A percentile compares a stretch with the other conserved stretches of the same genome.
phyloP scores from a whole-genome alignment of 495 filamentous ascomycete genomes.

The Penicillium mononematosum region DNA sequence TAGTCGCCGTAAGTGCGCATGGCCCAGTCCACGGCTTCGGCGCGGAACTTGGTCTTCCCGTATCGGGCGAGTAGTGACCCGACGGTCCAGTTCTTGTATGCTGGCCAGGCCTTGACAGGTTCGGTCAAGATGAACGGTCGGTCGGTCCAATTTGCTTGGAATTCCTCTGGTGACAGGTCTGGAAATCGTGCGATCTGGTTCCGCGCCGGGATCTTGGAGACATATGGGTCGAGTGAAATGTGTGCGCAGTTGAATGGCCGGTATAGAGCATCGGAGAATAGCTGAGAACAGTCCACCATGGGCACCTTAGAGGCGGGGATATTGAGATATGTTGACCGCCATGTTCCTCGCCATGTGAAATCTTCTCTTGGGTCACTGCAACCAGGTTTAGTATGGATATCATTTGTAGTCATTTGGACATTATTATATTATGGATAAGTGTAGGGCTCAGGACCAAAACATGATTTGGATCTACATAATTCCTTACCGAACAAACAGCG shows the following conservation, averaged over 20 bases:
- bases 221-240: constrained; percentile 63
- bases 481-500: constrained; percentile 79
- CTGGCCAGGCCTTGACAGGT: constrained; percentile 82
- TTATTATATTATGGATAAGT: neutral
- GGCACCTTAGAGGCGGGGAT: constrained; percentile 58
- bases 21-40: constrained; percentile 93
- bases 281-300: constrained; percentile 58
- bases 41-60: constrained; percentile 68
- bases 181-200: constrained; percentile 73
- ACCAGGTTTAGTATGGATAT: neutral
- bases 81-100: constrained; percentile 71
- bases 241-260: constrained; percentile 90
- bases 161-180: constrained; percentile 70
- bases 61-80: constrained; percentile 62
- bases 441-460: neutral
- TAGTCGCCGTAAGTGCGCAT: constrained; percentile 78
- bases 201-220: constrained; percentile 63
- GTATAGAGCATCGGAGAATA: constrained; percentile 91
- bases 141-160: constrained; percentile 70
- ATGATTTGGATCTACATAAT: constrained; percentile 4
- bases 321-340: constrained; percentile 76
- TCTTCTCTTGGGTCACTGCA: constrained; percentile 40
- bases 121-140: constrained; percentile 85
- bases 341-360: constrained; percentile 78
- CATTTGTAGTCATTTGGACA: neutral